A percentile compares a stretch with the other conserved stretches of the same genome.
These are phyloP conservation scores for Cladochytrium replicatum DNA, from an alignment of 192 early-diverging fungal species.

Conservation along the genomic window DNA sequence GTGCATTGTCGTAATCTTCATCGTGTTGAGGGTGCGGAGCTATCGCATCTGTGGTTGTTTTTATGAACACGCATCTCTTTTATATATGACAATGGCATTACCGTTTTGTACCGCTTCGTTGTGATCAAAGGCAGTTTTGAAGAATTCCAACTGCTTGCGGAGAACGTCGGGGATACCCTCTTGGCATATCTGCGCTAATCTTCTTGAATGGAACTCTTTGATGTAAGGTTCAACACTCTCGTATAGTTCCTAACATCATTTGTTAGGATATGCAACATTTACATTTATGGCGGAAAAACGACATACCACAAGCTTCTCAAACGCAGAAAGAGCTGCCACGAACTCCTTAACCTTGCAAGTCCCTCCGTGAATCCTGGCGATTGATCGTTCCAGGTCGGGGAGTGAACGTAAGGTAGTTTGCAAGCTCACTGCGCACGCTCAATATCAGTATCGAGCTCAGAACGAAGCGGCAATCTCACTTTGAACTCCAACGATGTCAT, in stretches of 20 bases:
- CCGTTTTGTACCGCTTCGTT: slow-evolving; percentile 44
- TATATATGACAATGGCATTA: too few species aligned
- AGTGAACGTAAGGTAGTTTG: slow-evolving; percentile 32
- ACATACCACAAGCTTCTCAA: slow-evolving; percentile 44
- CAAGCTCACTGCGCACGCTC: slow-evolving; percentile 13
- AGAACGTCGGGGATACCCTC: slow-evolving; percentile 44
- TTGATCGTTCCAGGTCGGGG: slow-evolving; percentile 83
- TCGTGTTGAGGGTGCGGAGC: slow-evolving; percentile 61
- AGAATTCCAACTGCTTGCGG: slow-evolving; percentile 53
- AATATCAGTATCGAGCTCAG: slow-evolving; percentile 40
- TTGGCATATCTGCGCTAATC: slow-evolving; percentile 37
- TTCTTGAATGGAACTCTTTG: slow-evolving; percentile 41
- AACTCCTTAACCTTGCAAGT: slow-evolving; percentile 83
- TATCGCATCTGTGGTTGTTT: slow-evolving; percentile 24
- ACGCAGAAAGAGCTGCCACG: slow-evolving; percentile 47
- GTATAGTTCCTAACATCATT: too few species aligned
- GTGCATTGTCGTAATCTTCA: slow-evolving; percentile 64
- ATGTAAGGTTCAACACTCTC: slow-evolving; percentile 25
- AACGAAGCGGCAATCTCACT: slow-evolving; percentile 3
- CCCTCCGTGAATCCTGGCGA: slow-evolving; percentile 81
- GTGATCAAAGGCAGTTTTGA: slow-evolving; percentile 65
- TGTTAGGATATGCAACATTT: slow-evolving; percentile 9
- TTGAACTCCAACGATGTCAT: slow-evolving; percentile 13
- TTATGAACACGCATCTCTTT: too few species aligned
- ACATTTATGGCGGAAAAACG: slow-evolving; percentile 12